phyloP scores from a whole-genome alignment of 257 asterid genomes.

The Oldenlandia corymbosa region DNA sequence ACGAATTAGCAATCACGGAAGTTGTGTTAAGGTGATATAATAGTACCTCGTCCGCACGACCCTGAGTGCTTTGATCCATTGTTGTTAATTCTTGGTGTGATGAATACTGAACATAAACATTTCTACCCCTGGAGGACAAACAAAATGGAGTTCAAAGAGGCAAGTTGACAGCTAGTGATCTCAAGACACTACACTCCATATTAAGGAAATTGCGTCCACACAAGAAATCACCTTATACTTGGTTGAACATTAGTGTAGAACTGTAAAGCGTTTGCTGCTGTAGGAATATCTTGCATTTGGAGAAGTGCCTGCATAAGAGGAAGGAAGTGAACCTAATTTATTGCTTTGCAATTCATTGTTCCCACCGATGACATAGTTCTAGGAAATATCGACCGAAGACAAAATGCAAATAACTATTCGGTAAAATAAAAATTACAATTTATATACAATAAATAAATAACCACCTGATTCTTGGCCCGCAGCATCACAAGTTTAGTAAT shows the following conservation, averaged over 20 bases:
- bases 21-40: not conserved
- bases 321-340: not conserved
- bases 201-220: not conserved
- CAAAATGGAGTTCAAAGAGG: conserved; percentile 6
- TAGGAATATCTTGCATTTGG: conserved; percentile 94
- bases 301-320: conserved; percentile 68
- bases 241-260: conserved; percentile 82
- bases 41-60: conserved; percentile 87
- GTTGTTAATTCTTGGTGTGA: conserved; percentile 97
- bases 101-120: conserved; percentile 90
- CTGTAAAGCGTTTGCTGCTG: conserved; percentile 86
- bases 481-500: conserved; percentile 94
- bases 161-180: conserved; percentile 1
- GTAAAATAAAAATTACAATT: not conserved
- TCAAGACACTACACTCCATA: not conserved
- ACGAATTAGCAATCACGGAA: not conserved
- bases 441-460: conserved; percentile 13
- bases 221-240: conserved; percentile 55
- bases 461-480: conserved; percentile 96
- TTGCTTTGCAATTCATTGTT: not conserved
- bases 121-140: conserved; percentile 67
- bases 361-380: not conserved
- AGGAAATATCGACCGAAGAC: conserved; percentile 1
- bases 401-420: not conserved
- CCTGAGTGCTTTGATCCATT: conserved; percentile 85